Conservation (phyloP, 306 rosid species). For the Quercus aquifolioides region DNA sequence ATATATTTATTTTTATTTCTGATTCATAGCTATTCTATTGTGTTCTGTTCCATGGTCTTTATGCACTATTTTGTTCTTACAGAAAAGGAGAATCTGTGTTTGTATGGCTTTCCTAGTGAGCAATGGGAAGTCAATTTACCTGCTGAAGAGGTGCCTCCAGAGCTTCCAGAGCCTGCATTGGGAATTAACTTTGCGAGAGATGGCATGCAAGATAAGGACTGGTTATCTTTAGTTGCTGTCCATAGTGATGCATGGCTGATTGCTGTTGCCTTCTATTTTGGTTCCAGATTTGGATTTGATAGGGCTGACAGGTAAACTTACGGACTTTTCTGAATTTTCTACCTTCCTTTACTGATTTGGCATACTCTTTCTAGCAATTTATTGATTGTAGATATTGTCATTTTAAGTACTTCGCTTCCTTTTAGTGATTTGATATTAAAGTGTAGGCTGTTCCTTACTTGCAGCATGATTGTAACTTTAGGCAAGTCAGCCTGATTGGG, state of each 20-base stretch:
- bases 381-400: neutral
- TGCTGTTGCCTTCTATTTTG: constrained; percentile 88
- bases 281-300: constrained; percentile 92
- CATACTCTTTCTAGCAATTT: neutral
- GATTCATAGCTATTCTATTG: neutral
- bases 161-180: constrained; percentile 91
- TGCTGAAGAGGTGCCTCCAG: constrained; percentile 97
- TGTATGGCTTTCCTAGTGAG: constrained; percentile 85
- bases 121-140: constrained; percentile 98
- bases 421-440: neutral
- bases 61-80: constrained; percentile 28
- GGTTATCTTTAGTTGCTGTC: constrained; percentile 89
- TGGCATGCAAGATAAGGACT: constrained; percentile 89
- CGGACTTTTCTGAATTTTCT: neutral
- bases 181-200: constrained; percentile 97
- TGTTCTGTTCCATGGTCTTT: constrained; percentile 14
- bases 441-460: neutral
- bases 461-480: neutral
- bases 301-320: constrained; percentile 67
- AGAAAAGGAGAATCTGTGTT: constrained; percentile 94
- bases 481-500: neutral
- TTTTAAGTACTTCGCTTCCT: neutral
- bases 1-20: neutral
- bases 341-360: neutral
- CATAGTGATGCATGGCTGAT: constrained; percentile 97